Evolutionary conservation across 108 stramenopile genomes (phyloP), one percentile per base, ranked within the genome.

Genomic region (Skeletonema menzelii): DNA sequence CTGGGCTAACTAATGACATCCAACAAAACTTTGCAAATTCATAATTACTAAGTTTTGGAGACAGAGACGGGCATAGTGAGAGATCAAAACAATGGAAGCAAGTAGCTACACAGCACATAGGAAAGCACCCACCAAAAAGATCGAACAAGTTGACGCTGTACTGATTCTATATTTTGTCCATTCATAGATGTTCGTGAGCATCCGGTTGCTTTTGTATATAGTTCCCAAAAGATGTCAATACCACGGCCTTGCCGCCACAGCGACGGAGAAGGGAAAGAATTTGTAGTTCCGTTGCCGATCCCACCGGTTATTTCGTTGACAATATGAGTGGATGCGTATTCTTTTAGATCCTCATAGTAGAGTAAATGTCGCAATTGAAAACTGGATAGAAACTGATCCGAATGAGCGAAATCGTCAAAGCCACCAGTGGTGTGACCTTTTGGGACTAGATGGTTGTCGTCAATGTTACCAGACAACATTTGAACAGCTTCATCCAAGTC

Each of bases 11-110:
- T 24, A 82, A 12, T 8, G 62, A 28, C 55, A 68, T 82, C 81
- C 77, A 65, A 17, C 82, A 72, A 47, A 67, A 78, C 40, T 67
- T 73, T 5, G 77, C 77, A 73, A 78, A 78, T 5, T 78, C 40
- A 70, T 78, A 78, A 56, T 78, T 73, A 20, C 49, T 53, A n/a
- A n/a, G 31, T 32, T 24, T n/a, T 11, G 49, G 8, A 8, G 34
- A 0, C 8, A 8, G 20, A 15, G 47, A 49, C 1, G 20, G 20
- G 24, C 22, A 22, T n/a, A 6, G 22, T 53, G 49, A 53, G 49
- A 53, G 31, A 32, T 7, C 6, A 53, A 53, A n/a, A n/a, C 0
- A 17, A 46, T 46, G 15, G 22, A 22, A 22, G 22, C 15, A 20
- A 22, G 1, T 10, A 53, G 24, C 24, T 22, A 53, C 8, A 22